phyloP scores from a whole-genome alignment of 2,329 filamentous ascomycete species.

The Conoideocrella luteorostrata region DNA sequence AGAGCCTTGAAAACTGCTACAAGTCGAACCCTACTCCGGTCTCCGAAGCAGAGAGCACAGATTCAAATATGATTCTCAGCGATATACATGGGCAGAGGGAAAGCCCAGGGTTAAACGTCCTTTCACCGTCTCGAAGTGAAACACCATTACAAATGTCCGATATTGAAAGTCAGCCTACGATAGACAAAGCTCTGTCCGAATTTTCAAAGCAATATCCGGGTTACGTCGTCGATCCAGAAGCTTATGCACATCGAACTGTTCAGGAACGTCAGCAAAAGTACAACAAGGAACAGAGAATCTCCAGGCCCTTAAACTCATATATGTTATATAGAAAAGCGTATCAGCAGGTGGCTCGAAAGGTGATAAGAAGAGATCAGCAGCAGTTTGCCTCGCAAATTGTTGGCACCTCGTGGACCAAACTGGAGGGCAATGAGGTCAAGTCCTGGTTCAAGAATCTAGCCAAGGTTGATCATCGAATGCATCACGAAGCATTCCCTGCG shows the following conservation, averaged over 20 bases:
- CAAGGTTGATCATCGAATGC: conserved; percentile 74
- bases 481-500: conserved; percentile 75
- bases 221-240: conserved; percentile 5
- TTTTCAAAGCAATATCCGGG: background rate
- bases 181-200: conserved; percentile 10
- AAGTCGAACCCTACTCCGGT: too few species aligned
- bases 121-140: background rate
- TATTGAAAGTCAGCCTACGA: background rate
- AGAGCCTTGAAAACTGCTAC: too few species aligned
- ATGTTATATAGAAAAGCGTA: conserved; percentile 96
- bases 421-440: conserved; percentile 68
- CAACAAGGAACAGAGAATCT: conserved; percentile 41
- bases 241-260: conserved; percentile 7
- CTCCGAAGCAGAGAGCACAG: too few species aligned
- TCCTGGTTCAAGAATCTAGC: conserved; percentile 74
- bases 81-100: too few species aligned
- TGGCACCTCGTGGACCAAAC: conserved; percentile 70
- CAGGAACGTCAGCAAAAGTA: conserved; percentile 8
- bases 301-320: conserved; percentile 92
- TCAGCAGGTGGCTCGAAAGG: conserved; percentile 73
- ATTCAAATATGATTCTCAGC: too few species aligned
- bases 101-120: background rate
- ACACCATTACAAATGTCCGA: background rate
- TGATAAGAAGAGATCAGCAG: conserved; percentile 83
- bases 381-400: conserved; percentile 86